These are phyloP conservation scores for Apiotrichum gracile DNA, from an alignment of 1,284 basidiomycete species.

Conservation along the genomic window DNA sequence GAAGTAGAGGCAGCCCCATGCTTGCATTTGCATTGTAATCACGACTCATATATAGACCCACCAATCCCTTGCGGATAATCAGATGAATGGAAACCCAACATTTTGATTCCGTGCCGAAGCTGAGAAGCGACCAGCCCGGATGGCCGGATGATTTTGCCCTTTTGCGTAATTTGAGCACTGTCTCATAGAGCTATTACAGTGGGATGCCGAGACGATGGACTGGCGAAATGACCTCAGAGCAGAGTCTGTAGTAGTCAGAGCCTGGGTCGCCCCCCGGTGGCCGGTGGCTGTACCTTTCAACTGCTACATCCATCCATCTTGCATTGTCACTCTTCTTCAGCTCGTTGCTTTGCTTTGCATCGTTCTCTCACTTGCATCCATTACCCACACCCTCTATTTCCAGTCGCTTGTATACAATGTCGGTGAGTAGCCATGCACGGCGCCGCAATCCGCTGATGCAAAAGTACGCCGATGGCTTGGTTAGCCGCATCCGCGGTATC, in stretches of 20 bases:
- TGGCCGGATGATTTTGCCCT: no score
- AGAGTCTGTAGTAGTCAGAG: no score
- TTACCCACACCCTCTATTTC: not conserved
- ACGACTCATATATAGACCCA: not conserved
- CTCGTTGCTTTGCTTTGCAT: no score
- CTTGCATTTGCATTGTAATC: not conserved
- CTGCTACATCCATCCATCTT: not conserved
- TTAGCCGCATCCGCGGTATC: slow-evolving; percentile 30
- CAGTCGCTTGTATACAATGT: not conserved
- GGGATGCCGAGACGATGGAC: no score
- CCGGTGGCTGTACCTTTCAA: not conserved
- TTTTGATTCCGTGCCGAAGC: not conserved
- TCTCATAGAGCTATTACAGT: no score
- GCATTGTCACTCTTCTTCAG: no score
- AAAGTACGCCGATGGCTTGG: slow-evolving; percentile 25
- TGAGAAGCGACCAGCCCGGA: no score
- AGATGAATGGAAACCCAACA: not conserved
- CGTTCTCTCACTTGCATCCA: no score
- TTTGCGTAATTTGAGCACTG: no score
- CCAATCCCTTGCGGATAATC: not conserved
- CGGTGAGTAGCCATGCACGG: not conserved
- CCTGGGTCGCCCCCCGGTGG: no score
- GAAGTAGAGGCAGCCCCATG: not conserved
- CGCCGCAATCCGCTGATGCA: not conserved
- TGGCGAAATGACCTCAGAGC: not conserved